Evolutionary conservation across 2,329 filamentous ascomycete species (phyloP), one percentile per base, ranked within the genome.

Genomic region (Xylariaceae sp.): DNA sequence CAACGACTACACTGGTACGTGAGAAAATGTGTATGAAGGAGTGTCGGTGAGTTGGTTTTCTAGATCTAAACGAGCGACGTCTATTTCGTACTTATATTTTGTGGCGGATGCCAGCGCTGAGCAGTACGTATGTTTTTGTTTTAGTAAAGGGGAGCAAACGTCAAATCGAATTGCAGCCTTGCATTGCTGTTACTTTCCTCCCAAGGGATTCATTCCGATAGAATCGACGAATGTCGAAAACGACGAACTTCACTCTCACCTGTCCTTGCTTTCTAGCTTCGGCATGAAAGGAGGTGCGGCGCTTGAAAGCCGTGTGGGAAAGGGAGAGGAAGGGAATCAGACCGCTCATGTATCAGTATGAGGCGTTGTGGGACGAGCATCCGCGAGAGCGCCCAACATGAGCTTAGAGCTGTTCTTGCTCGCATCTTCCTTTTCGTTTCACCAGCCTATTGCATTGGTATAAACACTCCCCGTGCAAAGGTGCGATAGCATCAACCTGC

Each of bases 41-140:
- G 49, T n/a, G 57, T 50, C n/a, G 4, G 39, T 13, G 30, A 37
- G 15, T 54, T 9, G n/a, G 53, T 53, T 53, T 37, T 47, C 51
- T 44, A 44, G n/a, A 56, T 55, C n/a, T 55, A 50, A 60, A 60
- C 17, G 58, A 60, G 58, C 9, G 58, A 56, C 51, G 5, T 44
- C 48, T 52, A 57, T 53, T 48, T 23, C 6, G 42, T 52, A 54
- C 45, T 34, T 44, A 8, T 23, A 18, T 18, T 8, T 23, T n/a
- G 11, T 18, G 37, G 55, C 51, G 17, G 39, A 9, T 52, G 8
- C 47, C 47, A 10, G 11, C 17, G 23, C 18, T 18, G 17, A 30
- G 4, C 23, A 49, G 23, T 8, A 49, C 23, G 15, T 30, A 9
- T 9, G 3, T 49, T 49, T 49, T 11, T 11, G 4, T 30, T 30